Evolutionary conservation across 2,329 filamentous ascomycete species (phyloP).

Genomic region (Scytalidium sp.): DNA sequence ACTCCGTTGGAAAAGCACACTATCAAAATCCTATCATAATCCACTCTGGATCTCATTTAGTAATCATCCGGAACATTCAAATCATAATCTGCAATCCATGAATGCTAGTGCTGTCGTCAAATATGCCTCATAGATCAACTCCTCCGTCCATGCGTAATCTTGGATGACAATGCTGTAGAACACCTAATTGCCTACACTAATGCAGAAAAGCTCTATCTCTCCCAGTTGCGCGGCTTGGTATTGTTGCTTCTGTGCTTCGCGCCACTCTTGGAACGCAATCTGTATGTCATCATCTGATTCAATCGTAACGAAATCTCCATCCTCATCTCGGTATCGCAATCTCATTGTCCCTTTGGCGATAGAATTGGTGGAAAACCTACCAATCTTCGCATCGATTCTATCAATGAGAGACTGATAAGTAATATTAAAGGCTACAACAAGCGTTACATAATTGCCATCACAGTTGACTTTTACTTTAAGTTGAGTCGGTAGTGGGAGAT

Average conservation of each 20-base stretch:
- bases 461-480: slow-evolving; percentile 96
- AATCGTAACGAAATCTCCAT: slow-evolving; percentile 90
- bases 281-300: slow-evolving; percentile 95
- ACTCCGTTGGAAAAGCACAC: slow-evolving; percentile 15
- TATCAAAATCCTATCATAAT: slow-evolving; percentile 9
- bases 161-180: not conserved
- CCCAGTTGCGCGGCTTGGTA: slow-evolving; percentile 69
- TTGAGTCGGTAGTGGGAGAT: slow-evolving; percentile 64
- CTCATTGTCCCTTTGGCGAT: slow-evolving; percentile 81
- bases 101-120: slow-evolving; percentile 14
- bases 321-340: slow-evolving; percentile 86
- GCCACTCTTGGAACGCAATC: slow-evolving; percentile 93
- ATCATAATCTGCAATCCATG: slow-evolving; percentile 22
- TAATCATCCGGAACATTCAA: slow-evolving; percentile 24
- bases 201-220: slow-evolving; percentile 86
- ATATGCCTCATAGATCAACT: slow-evolving; percentile 7
- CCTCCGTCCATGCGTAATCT: not conserved
- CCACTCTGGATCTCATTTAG: slow-evolving; percentile 16
- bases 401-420: slow-evolving; percentile 91
- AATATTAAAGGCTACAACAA: slow-evolving; percentile 96
- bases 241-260: slow-evolving; percentile 65
- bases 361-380: slow-evolving; percentile 78
- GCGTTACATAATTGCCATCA: slow-evolving; percentile 85
- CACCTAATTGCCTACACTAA: slow-evolving; percentile 37
- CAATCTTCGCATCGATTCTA: slow-evolving; percentile 92